These are phyloP conservation scores for Teunomyces aglyptinius DNA, from an alignment of 805 yeast species.

Conservation along the genomic window DNA sequence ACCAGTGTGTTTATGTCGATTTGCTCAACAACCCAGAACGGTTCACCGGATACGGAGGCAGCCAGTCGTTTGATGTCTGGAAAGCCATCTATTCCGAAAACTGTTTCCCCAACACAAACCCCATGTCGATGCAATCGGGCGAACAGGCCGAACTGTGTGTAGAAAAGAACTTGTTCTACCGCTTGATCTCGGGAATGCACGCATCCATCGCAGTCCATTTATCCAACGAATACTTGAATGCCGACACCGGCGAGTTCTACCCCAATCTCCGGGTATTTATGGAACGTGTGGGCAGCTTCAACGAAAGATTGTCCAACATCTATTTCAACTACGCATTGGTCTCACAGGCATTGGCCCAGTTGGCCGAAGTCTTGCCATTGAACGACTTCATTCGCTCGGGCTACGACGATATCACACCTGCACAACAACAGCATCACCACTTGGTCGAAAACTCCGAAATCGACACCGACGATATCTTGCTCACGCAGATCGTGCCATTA, in stretches of 20 bases:
- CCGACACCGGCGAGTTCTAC: conserved; percentile 73
- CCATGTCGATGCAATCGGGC: conserved; percentile 33
- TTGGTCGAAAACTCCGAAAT: conserved; percentile 49
- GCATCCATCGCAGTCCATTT: conserved; percentile 93
- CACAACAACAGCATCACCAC: conserved; percentile 29
- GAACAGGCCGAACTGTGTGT: conserved; percentile 54
- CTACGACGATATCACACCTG: conserved; percentile 14
- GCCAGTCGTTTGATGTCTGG: conserved; percentile 92
- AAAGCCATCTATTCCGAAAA: conserved; percentile 86
- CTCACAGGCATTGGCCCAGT: conserved; percentile 73
- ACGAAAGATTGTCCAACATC: conserved; percentile 84
- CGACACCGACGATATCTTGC: conserved; percentile 24
- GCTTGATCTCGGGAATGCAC: conserved; percentile 89
- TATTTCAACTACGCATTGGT: conserved; percentile 91
- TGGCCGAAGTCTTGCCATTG: conserved; percentile 29
- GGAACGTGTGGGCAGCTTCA: conserved; percentile 85
- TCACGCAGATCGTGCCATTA: conserved; percentile 36
- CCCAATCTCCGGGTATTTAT: conserved; percentile 82
- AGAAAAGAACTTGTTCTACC: conserved; percentile 86
- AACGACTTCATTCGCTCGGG: conserved; percentile 25
- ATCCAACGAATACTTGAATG: conserved; percentile 67
- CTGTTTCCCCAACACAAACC: conserved; percentile 63
- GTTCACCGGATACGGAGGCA: conserved; percentile 94
- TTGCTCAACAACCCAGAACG: conserved; percentile 89
- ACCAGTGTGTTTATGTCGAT: conserved; percentile 79